These are phyloP conservation scores for Suillus variegatus DNA, from an alignment of 768 basidiomycete genomes.

Conservation along the genomic window DNA sequence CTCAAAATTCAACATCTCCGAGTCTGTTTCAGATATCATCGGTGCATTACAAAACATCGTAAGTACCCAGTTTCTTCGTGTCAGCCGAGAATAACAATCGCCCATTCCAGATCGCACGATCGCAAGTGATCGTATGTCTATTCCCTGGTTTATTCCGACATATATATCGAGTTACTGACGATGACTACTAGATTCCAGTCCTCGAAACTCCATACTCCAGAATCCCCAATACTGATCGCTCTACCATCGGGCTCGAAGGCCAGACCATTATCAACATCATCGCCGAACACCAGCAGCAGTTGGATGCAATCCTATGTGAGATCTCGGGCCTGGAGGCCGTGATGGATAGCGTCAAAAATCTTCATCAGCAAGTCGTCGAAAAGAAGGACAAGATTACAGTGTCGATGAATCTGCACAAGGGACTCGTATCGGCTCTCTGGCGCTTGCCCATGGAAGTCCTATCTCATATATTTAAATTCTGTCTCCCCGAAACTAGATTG, in stretches of 20 bases:
- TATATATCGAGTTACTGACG: neutral
- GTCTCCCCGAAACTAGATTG: conserved; percentile 23
- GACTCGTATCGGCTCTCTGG: conserved; percentile 34
- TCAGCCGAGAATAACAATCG: neutral
- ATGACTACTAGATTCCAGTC: conserved; percentile 12
- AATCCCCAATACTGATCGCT: conserved; percentile 15
- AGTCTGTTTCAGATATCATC: neutral
- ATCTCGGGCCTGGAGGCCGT: conserved; percentile 15
- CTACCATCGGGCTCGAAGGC: conserved; percentile 13
- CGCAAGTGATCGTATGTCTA: neutral
- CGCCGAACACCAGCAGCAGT: conserved; percentile 15
- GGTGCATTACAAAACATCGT: neutral
- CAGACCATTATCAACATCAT: conserved; percentile 19
- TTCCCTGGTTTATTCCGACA: neutral
- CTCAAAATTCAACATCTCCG: neutral
- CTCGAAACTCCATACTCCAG: conserved; percentile 22
- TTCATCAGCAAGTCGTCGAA: conserved; percentile 19
- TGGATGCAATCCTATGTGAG: conserved; percentile 15
- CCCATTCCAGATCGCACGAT: neutral
- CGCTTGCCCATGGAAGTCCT: conserved; percentile 47
- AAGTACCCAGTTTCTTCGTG: neutral
- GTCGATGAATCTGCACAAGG: conserved; percentile 25
- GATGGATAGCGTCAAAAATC: conserved; percentile 14
- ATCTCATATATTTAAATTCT: conserved; percentile 47
- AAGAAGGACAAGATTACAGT: conserved; percentile 17